Percentiles rank a stretch among this genome's conserved stretches.
Evolutionary conservation across 2,329 filamentous ascomycete species (phyloP).

Genomic region (Pseudocercospora eumusae): DNA sequence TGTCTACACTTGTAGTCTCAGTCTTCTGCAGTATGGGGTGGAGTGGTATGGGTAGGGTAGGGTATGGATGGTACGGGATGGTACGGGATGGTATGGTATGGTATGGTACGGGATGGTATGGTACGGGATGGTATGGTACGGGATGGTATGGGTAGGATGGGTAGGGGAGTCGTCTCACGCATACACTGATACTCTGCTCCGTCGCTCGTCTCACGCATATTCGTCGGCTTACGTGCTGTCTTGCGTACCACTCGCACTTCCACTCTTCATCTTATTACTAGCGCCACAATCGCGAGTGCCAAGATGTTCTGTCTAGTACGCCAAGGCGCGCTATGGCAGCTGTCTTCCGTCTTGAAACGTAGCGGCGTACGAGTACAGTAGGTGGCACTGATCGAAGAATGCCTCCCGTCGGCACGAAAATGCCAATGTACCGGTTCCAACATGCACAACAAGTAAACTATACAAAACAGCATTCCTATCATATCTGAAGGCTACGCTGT

Average conservation of each 20-base stretch:
- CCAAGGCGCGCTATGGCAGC: conserved; percentile 5
- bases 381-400: not conserved
- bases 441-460: not conserved
- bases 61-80: too few relatives aligned
- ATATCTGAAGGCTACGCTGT: not conserved
- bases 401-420: not conserved
- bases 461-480: too few relatives aligned
- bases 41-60: not conserved
- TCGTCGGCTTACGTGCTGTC: not conserved
- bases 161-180: too few relatives aligned
- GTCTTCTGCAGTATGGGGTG: not conserved
- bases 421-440: too few relatives aligned
- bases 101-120: too few relatives aligned
- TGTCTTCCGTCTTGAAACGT: conserved; percentile 4
- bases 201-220: not conserved
- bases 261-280: not conserved
- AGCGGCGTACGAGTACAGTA: too few relatives aligned
- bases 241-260: too few relatives aligned
- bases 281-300: not conserved
- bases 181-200: not conserved
- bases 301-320: not conserved
- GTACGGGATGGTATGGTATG: too few relatives aligned
- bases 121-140: too few relatives aligned
- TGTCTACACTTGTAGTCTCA: not conserved
- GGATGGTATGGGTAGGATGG: too few relatives aligned